Base-by-base conservation (phyloP, 108 stramenopile species). In the Skeletonema tropicum region DNA sequence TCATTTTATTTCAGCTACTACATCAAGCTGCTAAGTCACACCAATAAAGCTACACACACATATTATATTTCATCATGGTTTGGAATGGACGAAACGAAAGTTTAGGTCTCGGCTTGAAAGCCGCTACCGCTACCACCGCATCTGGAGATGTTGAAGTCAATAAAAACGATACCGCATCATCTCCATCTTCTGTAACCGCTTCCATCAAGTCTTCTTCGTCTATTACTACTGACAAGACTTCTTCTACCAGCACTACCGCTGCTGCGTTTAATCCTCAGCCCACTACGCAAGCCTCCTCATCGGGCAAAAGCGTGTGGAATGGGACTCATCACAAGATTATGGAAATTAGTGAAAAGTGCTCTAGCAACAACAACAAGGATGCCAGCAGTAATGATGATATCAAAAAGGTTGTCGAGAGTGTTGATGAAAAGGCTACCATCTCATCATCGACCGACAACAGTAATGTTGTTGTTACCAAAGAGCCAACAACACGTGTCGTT, bases 31-130 rank as follows among this genome's bases (percentile, higher is more conserved):
- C 15, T 45, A 2, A 2, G 15, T 45, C 42, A 45, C 42, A n/a
- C 42, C 11, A n/a, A n/a, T n/a, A n/a, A 45, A 45, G 42, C 42
- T 45, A 5, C 42, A 45, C 42, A 45, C 42, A 45, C 42, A 55
- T 55, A 23, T 55, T 55, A 23, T 55, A 23, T 55, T 55, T 21
- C 52, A 55, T 55, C 64, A 64, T 64, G 33, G 73, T 57, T 29
- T 79, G 78, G 78, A 79, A 79, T 67, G 78, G 78, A 63, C 71
- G 71, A 52, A 79, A 79, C 61, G 71, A 73, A 66, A 42, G 61
- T 35, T 73, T 79, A 30, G 36, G 72, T 21, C 71, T 71, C 30
- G 30, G 60, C 57, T 60, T 66, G 48, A 62, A 35, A 15, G 66
- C 6, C 49, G 39, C 23, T 35, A 41, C 25, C 10, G 59, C 31